Conservation (phyloP, 164 flowering plant species). For the Aristolochia fimbriata region DNA sequence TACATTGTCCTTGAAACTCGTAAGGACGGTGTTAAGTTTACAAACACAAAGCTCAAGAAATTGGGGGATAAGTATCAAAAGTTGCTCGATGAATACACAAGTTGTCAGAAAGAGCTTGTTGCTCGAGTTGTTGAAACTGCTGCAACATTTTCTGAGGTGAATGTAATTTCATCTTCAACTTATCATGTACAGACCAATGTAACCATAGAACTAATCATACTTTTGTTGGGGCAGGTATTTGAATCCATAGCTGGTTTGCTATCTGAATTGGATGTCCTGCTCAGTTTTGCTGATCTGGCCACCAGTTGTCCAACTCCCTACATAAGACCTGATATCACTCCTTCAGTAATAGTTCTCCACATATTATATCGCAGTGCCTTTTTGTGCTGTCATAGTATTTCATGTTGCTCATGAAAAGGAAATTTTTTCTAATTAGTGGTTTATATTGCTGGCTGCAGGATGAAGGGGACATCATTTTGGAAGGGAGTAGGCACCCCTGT, state of each 20-base stretch:
- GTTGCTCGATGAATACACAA: slow-evolving; percentile 74
- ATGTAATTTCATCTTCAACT: slow-evolving; percentile 4
- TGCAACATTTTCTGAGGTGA: slow-evolving; percentile 83
- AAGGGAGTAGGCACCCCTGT: slow-evolving; percentile 95
- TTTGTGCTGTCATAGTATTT: not conserved
- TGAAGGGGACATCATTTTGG: slow-evolving; percentile 74
- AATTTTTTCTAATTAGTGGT: not conserved
- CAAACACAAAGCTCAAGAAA: slow-evolving; percentile 83
- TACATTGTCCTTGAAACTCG: slow-evolving; percentile 91
- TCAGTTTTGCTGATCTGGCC: slow-evolving; percentile 95
- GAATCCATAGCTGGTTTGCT: slow-evolving; percentile 58
- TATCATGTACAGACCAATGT: not conserved
- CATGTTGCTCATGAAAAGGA: not conserved
- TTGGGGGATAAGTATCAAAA: slow-evolving; percentile 79
- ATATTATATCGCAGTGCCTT: not conserved
- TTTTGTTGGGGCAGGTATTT: slow-evolving; percentile 59
- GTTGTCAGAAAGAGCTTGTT: slow-evolving; percentile 79
- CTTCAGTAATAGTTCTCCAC: slow-evolving; percentile 42
- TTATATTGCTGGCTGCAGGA: slow-evolving; percentile 33
- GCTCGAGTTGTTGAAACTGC: slow-evolving; percentile 70
- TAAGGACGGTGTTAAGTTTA: slow-evolving; percentile 95
- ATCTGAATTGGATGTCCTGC: slow-evolving; percentile 92
- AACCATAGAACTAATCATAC: slow-evolving; percentile 5
- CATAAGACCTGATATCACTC: slow-evolving; percentile 72
- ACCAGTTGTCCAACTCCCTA: slow-evolving; percentile 77